Base-by-base conservation (phyloP, 306 rosid species). In the Castanea mollissima region DNA sequence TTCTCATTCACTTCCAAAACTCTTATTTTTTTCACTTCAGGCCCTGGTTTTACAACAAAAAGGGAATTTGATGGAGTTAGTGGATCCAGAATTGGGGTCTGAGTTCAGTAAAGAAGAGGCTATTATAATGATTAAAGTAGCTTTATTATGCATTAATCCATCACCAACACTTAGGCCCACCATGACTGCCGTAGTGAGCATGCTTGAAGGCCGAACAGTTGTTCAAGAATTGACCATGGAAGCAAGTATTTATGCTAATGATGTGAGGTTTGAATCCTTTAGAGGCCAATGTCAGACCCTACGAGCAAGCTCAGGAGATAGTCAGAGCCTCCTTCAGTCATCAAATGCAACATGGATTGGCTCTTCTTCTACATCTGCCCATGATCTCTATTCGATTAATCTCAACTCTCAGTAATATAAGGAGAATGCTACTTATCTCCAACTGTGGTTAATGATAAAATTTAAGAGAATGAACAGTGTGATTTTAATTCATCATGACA, bases 171-270 rank as follows among this genome's bases (percentile, higher is more conserved):
- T 81, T 25, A 80, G 94, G 72, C 94, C 94, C 35, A 54, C 78
- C n/a, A 91, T 91, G 91, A 86, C 97, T 21, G 84, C 82, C 67
- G 97, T 85, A 74, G 87, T 88, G 74, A 88, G 83, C 80, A 91
- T 91, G 93, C 92, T 91, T 11, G 88, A 87, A 83, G 91, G 87
- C 49, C 79, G 75, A 79, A 69, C 46, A 1, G 35, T 18, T 49
- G 86, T 87, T 80, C 85, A 83, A 10, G 87, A 89, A 58, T 55
- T 64, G 62, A 74, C 32, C 55, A 54, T 71, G 6, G 84, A 90
- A 9, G 52, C 79, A 6, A 75, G 81, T 74, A 49, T 32, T 9
- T 78, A 75, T 6, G 19, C 25, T 19, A 88, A 88, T 73, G 91
- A 82, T 54, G 0, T 78, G 77, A 84, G 89, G 71, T 78, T 88